phyloP scores from a whole-genome alignment of 2,329 filamentous ascomycete genomes.

The Thermothelomyces thermophilus region DNA sequence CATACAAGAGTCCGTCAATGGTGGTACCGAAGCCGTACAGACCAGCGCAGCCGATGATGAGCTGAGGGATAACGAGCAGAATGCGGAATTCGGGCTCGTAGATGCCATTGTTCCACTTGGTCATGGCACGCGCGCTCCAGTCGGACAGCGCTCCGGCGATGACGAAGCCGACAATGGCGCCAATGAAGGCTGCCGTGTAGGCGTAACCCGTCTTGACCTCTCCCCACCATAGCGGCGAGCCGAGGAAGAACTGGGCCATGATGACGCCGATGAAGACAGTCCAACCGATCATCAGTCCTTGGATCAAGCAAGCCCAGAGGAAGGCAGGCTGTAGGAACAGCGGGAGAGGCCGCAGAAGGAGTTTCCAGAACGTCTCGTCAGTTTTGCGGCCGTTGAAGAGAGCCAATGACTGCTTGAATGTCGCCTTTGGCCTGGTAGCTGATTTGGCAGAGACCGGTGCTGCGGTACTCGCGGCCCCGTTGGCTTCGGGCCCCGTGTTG shows the following conservation, averaged over 20 bases:
- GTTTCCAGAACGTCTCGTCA: constrained; percentile 62
- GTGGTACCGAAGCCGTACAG: constrained; percentile 81
- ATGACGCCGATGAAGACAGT: constrained; percentile 87
- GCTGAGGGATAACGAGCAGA: constrained; percentile 72
- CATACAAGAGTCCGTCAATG: constrained; percentile 47
- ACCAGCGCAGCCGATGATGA: constrained; percentile 69
- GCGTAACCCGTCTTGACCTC: constrained; percentile 79
- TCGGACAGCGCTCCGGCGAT: constrained; percentile 72
- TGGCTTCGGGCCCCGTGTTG: neutral
- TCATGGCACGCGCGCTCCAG: constrained; percentile 62
- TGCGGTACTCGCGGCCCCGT: constrained; percentile 9
- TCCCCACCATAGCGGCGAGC: constrained; percentile 73
- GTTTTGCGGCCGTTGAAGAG: constrained; percentile 80
- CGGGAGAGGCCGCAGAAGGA: constrained; percentile 68
- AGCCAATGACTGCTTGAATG: constrained; percentile 54
- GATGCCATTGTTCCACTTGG: constrained; percentile 66
- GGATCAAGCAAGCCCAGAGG: constrained; percentile 70
- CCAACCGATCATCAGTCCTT: constrained; percentile 90
- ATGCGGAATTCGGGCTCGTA: constrained; percentile 93
- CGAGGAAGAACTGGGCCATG: constrained; percentile 73
- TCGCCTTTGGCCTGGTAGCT: constrained; percentile 42
- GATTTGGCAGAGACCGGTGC: neutral
- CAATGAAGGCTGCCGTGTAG: constrained; percentile 79
- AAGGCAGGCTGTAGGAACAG: constrained; percentile 81
- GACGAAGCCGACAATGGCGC: constrained; percentile 69